These are phyloP conservation scores for Solanum pinnatisectum DNA, from an alignment of 257 asterid genomes.

Conservation along the genomic window DNA sequence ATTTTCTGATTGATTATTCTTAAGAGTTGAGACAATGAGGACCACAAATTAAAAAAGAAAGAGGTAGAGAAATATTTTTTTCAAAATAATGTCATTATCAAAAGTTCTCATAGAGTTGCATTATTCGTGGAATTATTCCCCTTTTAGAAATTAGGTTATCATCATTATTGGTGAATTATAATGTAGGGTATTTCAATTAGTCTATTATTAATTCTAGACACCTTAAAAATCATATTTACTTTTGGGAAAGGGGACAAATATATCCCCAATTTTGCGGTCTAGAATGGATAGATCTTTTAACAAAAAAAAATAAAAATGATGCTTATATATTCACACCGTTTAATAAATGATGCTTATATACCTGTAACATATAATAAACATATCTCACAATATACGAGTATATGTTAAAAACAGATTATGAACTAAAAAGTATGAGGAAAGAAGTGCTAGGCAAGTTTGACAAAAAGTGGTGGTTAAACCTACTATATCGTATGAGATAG, in stretches of 20 bases:
- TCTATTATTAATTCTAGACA: background rate
- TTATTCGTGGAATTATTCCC: background rate
- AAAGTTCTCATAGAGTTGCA: background rate
- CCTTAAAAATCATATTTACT: background rate
- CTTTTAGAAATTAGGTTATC: background rate
- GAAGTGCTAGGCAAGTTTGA: background rate
- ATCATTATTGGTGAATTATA: background rate
- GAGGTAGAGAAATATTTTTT: background rate
- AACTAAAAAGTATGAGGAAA: too few species aligned
- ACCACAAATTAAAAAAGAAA: background rate
- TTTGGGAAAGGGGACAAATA: background rate
- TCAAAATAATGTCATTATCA: background rate
- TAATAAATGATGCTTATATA: background rate
- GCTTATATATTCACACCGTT: too few species aligned
- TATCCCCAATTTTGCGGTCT: background rate
- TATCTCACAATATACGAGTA: too few species aligned
- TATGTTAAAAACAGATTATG: too few species aligned
- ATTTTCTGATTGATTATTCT: background rate
- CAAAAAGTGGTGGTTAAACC: background rate
- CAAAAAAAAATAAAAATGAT: too few species aligned
- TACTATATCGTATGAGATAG: background rate
- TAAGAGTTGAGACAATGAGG: background rate
- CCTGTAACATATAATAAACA: too few species aligned
- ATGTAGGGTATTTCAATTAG: background rate
- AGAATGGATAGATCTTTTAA: accelerated